Conservation (phyloP, 495 filamentous ascomycete species). For the Trichoderma orchidacearum region DNA sequence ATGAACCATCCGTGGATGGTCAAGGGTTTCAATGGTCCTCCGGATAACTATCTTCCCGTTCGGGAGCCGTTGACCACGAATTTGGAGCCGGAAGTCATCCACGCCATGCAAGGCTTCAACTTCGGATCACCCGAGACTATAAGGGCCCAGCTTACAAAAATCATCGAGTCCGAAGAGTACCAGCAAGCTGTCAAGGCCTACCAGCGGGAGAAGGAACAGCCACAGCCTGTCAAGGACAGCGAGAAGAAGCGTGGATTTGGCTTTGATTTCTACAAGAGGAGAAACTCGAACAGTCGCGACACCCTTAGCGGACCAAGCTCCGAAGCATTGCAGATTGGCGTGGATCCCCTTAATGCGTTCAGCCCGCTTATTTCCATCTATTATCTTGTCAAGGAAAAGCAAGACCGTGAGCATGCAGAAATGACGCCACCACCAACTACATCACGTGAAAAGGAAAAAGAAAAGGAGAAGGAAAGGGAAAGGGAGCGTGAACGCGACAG, state of each 20-base stretch:
- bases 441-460: constrained; percentile 4
- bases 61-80: constrained; percentile 79
- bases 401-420: constrained; percentile 63
- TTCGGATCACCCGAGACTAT: constrained; percentile 84
- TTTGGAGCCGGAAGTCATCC: constrained; percentile 67
- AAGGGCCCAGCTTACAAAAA: constrained; percentile 61
- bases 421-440: constrained; percentile 36
- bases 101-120: constrained; percentile 96
- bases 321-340: constrained; percentile 69
- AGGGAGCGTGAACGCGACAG: constrained; percentile 2
- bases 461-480: constrained; percentile 2
- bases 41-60: constrained; percentile 77
- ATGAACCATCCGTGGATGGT: constrained; percentile 96
- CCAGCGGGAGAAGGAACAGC: constrained; percentile 48
- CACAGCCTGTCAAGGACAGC: constrained; percentile 43
- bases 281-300: constrained; percentile 82
- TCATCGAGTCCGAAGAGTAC: constrained; percentile 85
- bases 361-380: constrained; percentile 90
- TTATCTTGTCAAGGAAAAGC: constrained; percentile 89
- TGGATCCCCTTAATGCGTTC: constrained; percentile 86
- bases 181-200: constrained; percentile 57
- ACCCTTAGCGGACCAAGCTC: constrained; percentile 75
- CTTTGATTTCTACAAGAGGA: constrained; percentile 94
- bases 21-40: constrained; percentile 74
- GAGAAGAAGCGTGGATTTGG: constrained; percentile 81